Evolutionary conservation across 2,329 filamentous ascomycete species (phyloP), one percentile per base, ranked within the genome.

Genomic region (Fusarium newnesense): DNA sequence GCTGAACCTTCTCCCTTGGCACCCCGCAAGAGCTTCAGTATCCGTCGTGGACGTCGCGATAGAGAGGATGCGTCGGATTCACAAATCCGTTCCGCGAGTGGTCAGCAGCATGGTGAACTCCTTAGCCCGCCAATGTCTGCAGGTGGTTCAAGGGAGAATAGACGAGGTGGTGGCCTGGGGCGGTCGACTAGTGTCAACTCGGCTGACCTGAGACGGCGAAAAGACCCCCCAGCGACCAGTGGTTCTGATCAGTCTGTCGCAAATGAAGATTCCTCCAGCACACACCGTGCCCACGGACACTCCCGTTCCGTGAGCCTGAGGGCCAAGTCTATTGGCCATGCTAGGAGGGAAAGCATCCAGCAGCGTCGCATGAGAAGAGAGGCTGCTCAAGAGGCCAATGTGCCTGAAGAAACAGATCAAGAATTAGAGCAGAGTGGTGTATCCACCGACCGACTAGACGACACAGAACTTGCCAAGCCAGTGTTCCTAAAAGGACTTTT

Each of bases 401-500:
- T 98, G 5, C 93, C 93, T 1, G 96, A 98, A 81, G 96, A 98
- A 83, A 97, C 95, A 0, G 94, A 97, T 78, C 89, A 91, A 54
- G 95, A 98, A 64, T 84, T 94, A 32, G 88, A 90, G 65, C 85
- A 86, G 39, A 91, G 89, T 66, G 88, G 89, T 7, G 82, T 87
- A 34, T 92, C 90, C 13, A 89, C 87, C 4, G 90, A 92, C 44
- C 84, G 88, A 30, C 81, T 92, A 15, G 88, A 90, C 69, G 91
- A 89, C 75, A 91, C 93, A 9, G 94, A 97, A 75, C 89, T 96
- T 69, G 92, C 96, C 60, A 98, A 97, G 81, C 96, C 96, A 0
- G 96, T 98, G 7, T 98, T 93, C 81, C 89, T 99, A 64, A 99
- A 98, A 83, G 96, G 96, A 9, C 87, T 99, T 24, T 98, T 99